These are phyloP conservation scores for Aureobasidium subglaciale DNA, from an alignment of 2,329 filamentous ascomycete genomes.

Conservation along the genomic window DNA sequence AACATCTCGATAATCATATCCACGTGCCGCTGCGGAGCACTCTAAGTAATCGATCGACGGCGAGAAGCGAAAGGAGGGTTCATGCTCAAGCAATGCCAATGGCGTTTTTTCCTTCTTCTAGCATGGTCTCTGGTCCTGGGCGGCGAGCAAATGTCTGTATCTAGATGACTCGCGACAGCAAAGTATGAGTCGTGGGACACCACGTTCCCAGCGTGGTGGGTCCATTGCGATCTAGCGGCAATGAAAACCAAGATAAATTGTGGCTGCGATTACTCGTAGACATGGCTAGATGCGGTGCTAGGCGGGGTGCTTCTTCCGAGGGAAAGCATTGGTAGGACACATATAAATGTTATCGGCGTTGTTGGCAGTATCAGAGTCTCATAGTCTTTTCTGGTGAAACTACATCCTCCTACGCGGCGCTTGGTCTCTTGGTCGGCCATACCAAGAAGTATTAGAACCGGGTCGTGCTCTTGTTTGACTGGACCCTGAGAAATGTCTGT, in stretches of 20 bases:
- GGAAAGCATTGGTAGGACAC: background rate
- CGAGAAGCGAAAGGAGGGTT: slow-evolving; percentile 1
- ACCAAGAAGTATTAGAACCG: too few species aligned
- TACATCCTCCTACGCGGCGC: background rate
- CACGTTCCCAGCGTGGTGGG: background rate
- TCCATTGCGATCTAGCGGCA: slow-evolving; percentile 5
- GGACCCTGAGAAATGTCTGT: background rate
- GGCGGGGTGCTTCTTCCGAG: background rate
- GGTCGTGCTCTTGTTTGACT: background rate
- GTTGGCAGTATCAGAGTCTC: slow-evolving; percentile 2
- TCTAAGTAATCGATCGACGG: background rate
- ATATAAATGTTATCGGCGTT: background rate
- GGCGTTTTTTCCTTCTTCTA: background rate
- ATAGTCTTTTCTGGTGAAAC: slow-evolving; percentile 6
- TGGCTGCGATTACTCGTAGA: background rate
- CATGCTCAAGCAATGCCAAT: background rate
- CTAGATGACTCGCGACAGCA: background rate
- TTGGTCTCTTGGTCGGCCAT: background rate
- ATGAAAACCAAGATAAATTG: background rate
- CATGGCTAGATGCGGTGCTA: background rate
- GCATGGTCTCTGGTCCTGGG: background rate
- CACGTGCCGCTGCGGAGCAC: background rate
- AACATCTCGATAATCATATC: background rate
- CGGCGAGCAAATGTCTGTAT: background rate
- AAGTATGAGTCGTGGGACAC: background rate